Evolutionary conservation across 345 rosid genomes (phyloP).

Genomic region (Hibiscus syriacus): DNA sequence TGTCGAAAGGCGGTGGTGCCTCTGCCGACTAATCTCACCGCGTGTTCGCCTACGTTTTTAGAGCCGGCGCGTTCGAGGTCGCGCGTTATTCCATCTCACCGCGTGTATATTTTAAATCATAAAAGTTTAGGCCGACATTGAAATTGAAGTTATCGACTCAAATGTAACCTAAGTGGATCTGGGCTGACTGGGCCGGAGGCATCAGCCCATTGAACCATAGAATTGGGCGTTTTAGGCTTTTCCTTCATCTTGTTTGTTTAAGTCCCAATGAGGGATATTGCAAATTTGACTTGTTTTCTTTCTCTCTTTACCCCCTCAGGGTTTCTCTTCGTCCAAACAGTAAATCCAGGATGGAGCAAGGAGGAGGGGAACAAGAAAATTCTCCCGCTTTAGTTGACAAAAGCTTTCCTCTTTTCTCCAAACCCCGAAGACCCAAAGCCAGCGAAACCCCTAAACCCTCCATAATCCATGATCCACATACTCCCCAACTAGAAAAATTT

Average conservation of each 20-base stretch:
- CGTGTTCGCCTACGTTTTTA: not conserved
- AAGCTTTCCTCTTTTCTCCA: conserved; percentile 53
- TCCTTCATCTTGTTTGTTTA: no score
- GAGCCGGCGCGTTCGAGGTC: not conserved
- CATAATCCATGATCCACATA: conserved; percentile 16
- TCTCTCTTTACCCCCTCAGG: not conserved
- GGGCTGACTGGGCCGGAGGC: no score
- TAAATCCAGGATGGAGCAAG: not conserved
- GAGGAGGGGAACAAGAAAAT: conserved; percentile 10
- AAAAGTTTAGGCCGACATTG: no score
- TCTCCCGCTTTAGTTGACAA: conserved; percentile 14
- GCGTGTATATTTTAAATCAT: no score
- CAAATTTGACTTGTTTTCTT: not conserved
- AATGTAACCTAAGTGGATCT: no score
- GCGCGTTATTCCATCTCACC: no score
- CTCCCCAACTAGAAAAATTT: conserved; percentile 36
- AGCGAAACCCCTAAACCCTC: conserved; percentile 9
- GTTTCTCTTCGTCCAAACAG: not conserved
- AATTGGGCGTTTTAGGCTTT: no score
- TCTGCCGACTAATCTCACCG: not conserved
- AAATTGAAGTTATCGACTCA: no score
- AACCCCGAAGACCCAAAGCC: conserved; percentile 20
- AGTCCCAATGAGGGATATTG: no score
- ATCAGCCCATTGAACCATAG: no score
- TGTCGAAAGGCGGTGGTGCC: not conserved